Base-by-base conservation (phyloP, 371 early-diverging fungal genomes). In the Syncephalastrum contaminatum region DNA sequence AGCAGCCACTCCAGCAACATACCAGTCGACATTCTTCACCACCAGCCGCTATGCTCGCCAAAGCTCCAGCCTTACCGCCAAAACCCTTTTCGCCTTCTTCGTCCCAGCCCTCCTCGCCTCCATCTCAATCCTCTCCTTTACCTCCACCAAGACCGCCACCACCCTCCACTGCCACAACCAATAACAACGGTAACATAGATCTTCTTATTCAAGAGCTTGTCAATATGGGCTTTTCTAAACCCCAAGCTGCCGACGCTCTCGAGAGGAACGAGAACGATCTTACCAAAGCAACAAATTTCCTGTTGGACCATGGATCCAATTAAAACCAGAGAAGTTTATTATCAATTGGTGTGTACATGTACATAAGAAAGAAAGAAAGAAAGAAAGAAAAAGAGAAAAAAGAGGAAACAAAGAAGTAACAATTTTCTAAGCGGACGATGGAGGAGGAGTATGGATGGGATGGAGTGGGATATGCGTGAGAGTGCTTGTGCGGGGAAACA, bases 251-350 rank as follows among this genome's bases (percentile, higher is more conserved):
- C 12, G 87, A 86, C 13, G 91, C 93, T 3, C 73, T 92, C 52
- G 86, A 90, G 58, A 89, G 83, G 77, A 89, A 86, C 59, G 89
- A 89, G 50, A 79, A 87, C 62, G 90, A 92, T 63, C 66, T 89
- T 46, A 82, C 80, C 40, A 84, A 85, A 67, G 92, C 93, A 1
- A 87, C 88, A 53, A 91, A 92, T 67, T 91, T 88, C 62, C 70
- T 92, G 46, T 74, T 92, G 58, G 93, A 92, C 70, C 73, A 72
- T 63, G 75, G 50, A 13, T 21, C 21, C 22, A 50, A 43, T 54
- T 59, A 48, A 59, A 59, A 43, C 16, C 15, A 40, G 24, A 48
- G 24, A 53, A 53, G 2, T 30, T 30, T 30, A 30, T 25, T 25
- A 30, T 19, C 24, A 43, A 18, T 43, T 41, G 51, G 19, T 44